Conservation (phyloP, 805 yeast genomes). For the Yarrowia keelungensis region DNA sequence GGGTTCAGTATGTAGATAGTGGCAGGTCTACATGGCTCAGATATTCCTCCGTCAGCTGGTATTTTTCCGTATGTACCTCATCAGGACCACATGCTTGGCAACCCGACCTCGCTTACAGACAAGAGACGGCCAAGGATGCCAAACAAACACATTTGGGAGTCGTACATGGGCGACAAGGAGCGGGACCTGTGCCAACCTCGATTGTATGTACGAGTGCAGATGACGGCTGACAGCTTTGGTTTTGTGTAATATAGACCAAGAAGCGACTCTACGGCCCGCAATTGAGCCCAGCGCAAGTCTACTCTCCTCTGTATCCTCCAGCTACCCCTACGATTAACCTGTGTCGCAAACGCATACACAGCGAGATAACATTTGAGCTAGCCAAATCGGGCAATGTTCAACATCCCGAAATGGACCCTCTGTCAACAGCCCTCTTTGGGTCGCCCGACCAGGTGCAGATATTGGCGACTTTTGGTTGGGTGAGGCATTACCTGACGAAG, state of each 20-base stretch:
- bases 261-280: not conserved
- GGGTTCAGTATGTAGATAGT: too few relatives aligned
- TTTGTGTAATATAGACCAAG: not conserved
- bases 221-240: not conserved
- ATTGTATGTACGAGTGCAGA: not conserved
- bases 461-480: constrained; percentile 1
- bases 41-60: too few relatives aligned
- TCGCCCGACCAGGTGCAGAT: constrained; percentile 6
- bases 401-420: constrained; percentile 16
- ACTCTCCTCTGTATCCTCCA: not conserved
- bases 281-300: not conserved
- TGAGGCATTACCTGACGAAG: not conserved
- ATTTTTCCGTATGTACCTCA: constrained; percentile 5
- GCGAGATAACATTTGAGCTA: not conserved
- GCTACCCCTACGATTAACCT: not conserved
- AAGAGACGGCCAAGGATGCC: not conserved
- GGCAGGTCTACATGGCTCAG: too few relatives aligned
- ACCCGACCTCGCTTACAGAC: constrained; percentile 3
- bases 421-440: constrained; percentile 18
- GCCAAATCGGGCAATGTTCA: constrained; percentile 9
- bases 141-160: constrained; percentile 6
- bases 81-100: constrained; percentile 2
- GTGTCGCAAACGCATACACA: not conserved
- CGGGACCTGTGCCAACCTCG: not conserved
- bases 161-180: constrained; percentile 7